Evolutionary conservation across 169 alveolate species (phyloP).

Genomic region (Plasmodium malariae): DNA sequence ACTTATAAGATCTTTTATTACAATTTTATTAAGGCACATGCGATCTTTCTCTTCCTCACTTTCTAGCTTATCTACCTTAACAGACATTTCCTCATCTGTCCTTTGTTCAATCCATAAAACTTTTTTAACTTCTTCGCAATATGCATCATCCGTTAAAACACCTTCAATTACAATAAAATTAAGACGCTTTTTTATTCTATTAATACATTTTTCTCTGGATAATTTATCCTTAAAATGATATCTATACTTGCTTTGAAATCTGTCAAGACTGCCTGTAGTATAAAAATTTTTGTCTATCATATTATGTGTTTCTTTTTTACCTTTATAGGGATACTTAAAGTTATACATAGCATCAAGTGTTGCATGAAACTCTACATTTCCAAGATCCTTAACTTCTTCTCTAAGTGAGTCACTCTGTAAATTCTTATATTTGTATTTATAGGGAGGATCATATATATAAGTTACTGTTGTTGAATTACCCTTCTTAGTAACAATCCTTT

Average conservation of each 20-base stretch:
- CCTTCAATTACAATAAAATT: not conserved
- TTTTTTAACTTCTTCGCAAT: not conserved
- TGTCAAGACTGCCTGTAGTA: no score
- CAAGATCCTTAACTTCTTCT: not conserved
- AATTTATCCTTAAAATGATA: not conserved
- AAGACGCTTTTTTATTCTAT: not conserved
- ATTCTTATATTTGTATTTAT: not conserved
- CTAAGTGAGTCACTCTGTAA: not conserved
- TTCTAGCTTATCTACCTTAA: not conserved
- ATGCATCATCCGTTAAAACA: not conserved
- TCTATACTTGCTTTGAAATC: not conserved
- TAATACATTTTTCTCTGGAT: not conserved
- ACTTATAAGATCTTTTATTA: no score
- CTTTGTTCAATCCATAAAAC: conserved; percentile 1
- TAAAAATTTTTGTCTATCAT: no score
- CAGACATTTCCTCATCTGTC: not conserved
- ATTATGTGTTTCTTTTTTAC: no score
- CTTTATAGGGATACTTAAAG: no score
- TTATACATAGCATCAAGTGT: not conserved
- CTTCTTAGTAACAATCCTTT: no score
- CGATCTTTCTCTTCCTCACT: not conserved
- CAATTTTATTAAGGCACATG: no score
- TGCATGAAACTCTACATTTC: not conserved
- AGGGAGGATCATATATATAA: not conserved
- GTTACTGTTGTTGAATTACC: not conserved